Conservation (phyloP, 2,329 filamentous ascomycete genomes). For the Ascochyta koolunga region DNA sequence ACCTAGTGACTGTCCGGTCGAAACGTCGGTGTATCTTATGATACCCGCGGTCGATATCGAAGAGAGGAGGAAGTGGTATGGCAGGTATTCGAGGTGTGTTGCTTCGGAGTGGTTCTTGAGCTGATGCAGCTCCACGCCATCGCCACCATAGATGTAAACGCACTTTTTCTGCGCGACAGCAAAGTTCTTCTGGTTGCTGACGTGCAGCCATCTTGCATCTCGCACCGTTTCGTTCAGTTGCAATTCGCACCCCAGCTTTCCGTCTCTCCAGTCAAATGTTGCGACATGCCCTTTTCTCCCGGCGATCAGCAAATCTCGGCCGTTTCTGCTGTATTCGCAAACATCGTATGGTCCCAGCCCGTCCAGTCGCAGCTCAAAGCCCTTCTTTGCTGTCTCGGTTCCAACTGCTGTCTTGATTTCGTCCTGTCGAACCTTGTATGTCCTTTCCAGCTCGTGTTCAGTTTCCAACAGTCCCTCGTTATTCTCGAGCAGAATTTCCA, state of each 20-base stretch:
- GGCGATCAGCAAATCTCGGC: slow-evolving; percentile 81
- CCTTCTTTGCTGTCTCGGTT: slow-evolving; percentile 86
- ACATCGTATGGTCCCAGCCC: slow-evolving; percentile 82
- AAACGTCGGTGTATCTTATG: slow-evolving; percentile 90
- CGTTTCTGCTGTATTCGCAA: slow-evolving; percentile 88
- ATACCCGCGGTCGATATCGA: slow-evolving; percentile 85
- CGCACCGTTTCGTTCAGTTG: slow-evolving; percentile 89
- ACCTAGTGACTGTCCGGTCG: slow-evolving; percentile 85
- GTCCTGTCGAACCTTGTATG: slow-evolving; percentile 89
- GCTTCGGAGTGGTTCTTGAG: slow-evolving; percentile 90
- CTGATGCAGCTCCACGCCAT: slow-evolving; percentile 91
- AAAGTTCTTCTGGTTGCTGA: slow-evolving; percentile 83
- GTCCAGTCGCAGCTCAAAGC: slow-evolving; percentile 84
- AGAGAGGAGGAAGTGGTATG: slow-evolving; percentile 92
- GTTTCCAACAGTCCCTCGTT: slow-evolving; percentile 84
- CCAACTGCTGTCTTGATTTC: slow-evolving; percentile 78
- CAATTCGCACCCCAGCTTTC: slow-evolving; percentile 88
- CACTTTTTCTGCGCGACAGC: slow-evolving; percentile 96
- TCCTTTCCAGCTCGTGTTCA: slow-evolving; percentile 85
- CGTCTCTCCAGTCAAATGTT: slow-evolving; percentile 94
- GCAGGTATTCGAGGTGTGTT: slow-evolving; percentile 91
- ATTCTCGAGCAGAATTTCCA: slow-evolving; percentile 92
- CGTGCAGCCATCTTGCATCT: slow-evolving; percentile 87
- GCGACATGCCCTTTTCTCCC: slow-evolving; percentile 94
- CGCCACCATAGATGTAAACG: slow-evolving; percentile 92